phyloP scores from a whole-genome alignment of 176 grass and related monocot genomes.

The Rhipidocladum racemiflorum region DNA sequence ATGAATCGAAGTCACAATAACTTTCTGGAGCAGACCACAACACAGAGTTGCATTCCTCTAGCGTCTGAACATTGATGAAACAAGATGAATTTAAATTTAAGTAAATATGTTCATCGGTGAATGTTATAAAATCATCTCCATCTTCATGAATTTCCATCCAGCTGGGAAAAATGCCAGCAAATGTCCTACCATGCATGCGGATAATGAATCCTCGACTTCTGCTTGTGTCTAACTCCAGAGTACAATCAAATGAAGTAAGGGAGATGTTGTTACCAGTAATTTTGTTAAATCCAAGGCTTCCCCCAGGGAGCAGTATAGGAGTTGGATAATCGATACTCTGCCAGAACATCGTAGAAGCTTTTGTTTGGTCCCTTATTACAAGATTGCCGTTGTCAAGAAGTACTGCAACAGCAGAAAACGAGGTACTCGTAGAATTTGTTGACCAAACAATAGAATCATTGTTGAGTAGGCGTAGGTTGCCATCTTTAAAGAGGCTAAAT shows the following conservation, averaged over 20 bases:
- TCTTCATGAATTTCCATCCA: slow-evolving; percentile 19
- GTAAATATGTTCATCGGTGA: neutral
- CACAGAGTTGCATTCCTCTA: neutral
- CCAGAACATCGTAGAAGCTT: neutral
- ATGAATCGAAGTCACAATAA: neutral
- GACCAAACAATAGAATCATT: neutral
- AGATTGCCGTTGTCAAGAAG: slow-evolving; percentile 43
- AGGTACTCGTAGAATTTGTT: neutral
- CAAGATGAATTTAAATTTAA: neutral
- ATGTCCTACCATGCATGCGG: too few species aligned
- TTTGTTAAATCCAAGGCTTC: neutral
- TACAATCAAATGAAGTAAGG: neutral
- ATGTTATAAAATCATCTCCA: neutral
- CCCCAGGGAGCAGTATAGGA: neutral
- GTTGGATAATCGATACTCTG: slow-evolving; percentile 16
- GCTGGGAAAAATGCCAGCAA: neutral
- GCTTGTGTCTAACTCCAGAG: neutral
- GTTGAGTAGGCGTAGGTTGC: neutral
- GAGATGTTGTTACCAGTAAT: neutral
- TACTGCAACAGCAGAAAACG: neutral
- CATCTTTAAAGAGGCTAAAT: neutral
- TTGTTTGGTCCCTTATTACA: slow-evolving; percentile 1
- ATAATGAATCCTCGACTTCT: neutral
- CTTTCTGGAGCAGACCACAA: slow-evolving; percentile 24
- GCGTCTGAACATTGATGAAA: neutral